Evolutionary conservation across 2,329 filamentous ascomycete species (phyloP), one percentile per base, ranked within the genome.

Genomic region (Beauveria bassiana): DNA sequence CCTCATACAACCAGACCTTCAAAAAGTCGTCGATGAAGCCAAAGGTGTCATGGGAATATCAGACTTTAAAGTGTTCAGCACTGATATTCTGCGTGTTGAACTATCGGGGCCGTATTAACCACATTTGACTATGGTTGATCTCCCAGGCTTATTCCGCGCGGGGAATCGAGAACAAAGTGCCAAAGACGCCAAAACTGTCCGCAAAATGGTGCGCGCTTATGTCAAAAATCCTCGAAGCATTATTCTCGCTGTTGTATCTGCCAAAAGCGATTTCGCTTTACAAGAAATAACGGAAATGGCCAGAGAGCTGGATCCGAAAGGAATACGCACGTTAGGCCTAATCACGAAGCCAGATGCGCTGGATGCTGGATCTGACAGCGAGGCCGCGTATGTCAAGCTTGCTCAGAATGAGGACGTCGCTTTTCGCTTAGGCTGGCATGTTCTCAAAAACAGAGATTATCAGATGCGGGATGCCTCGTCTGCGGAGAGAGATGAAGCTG

Each of bases 231-330:
- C 74, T 0, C 73, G 83, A 5, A 87, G 79, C 65, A 84, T 89
- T 61, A 84, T 87, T 2, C 74, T 88, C 1, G 81, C 83, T 1
- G 80, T 86, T 0, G 75, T 87, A 0, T 81, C 79, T 0, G 83
- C 82, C 1, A 81, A 80, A 57, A 56, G 20, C 6, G 82, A 88
- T 59, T 79, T 79, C 65, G 81, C 81, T 6, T 81, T 85, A 38
- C 86, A 90, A 66, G 73, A 78, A 10, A 79, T 89, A 5, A 71
- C 84, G 0, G 75, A 80, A 14, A 67, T 79, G 47, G 76, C 82
- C 3, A 61, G 65, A 6, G 26, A 59, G 3, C 62, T 67, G 0
- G 70, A 72, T 26, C 63, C 28, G n/a, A 64, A 71, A 8, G 77
- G 78, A 3, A 65, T 64, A 5, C 76, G 80, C 8, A 82, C 80